Conservation (phyloP, 139 green algal species). For the Picochlorum costavermella region DNA sequence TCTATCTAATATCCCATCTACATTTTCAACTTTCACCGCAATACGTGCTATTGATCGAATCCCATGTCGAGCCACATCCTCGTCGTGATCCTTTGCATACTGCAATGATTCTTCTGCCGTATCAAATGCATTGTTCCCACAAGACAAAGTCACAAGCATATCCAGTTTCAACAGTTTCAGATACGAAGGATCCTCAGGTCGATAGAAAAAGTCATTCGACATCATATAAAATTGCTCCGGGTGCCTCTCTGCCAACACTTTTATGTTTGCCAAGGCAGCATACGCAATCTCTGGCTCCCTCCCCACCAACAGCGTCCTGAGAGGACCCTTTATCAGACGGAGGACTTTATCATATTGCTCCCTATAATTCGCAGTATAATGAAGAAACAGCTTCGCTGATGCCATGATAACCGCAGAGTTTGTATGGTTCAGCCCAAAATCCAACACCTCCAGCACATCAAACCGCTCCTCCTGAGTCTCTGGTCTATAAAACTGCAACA, state of each 20-base stretch:
- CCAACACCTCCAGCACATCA: constrained; percentile 91
- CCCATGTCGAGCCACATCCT: constrained; percentile 59
- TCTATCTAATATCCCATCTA: constrained; percentile 80
- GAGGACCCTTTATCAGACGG: constrained; percentile 5
- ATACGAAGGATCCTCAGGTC: constrained; percentile 82
- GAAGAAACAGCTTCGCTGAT: constrained; percentile 85
- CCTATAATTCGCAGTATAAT: constrained; percentile 77
- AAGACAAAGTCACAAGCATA: constrained; percentile 75
- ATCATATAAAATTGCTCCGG: constrained; percentile 51
- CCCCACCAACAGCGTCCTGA: constrained; percentile 73
- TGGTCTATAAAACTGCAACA: constrained; percentile 63
- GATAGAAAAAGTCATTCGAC: constrained; percentile 84
- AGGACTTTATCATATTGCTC: constrained; percentile 76
- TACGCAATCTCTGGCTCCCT: constrained; percentile 69
- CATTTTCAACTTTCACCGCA: constrained; percentile 55
- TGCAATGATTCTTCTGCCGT: constrained; percentile 79
- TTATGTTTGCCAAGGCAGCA: constrained; percentile 77
- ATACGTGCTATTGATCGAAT: constrained; percentile 65
- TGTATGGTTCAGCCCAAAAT: constrained; percentile 78
- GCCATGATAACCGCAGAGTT: constrained; percentile 90
- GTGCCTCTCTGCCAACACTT: constrained; percentile 71
- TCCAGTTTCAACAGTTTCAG: constrained; percentile 93
- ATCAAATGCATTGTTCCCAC: constrained; percentile 80
- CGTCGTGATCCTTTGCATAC: constrained; percentile 63
- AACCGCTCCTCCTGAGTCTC: constrained; percentile 73